Conservation (phyloP, 164 flowering plant species). For the Cinnamomum chago region DNA sequence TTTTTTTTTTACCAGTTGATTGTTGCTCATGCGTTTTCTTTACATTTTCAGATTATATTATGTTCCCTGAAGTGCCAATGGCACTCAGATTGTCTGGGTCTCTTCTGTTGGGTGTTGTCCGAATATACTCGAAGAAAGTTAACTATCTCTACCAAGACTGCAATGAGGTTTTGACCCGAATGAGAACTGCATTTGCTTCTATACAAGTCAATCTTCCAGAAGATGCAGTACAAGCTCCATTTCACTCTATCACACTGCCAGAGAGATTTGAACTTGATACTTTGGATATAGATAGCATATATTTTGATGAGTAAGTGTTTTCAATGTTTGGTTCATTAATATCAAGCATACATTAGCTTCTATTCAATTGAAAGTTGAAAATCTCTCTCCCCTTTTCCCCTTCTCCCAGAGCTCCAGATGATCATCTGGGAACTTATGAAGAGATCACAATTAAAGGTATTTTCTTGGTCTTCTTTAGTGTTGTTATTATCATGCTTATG, state of each 20-base stretch:
- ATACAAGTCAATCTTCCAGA: slow-evolving; percentile 54
- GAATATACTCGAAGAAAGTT: slow-evolving; percentile 88
- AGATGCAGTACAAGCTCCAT: slow-evolving; percentile 58
- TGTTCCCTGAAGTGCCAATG: slow-evolving; percentile 80
- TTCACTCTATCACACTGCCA: slow-evolving; percentile 71
- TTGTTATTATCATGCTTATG: not conserved
- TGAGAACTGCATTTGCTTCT: slow-evolving; percentile 41
- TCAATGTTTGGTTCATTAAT: not conserved
- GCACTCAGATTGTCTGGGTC: slow-evolving; percentile 82
- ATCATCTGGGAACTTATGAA: slow-evolving; percentile 51
- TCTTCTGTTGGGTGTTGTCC: slow-evolving; percentile 84
- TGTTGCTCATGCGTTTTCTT: not conserved
- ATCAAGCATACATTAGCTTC: not conserved
- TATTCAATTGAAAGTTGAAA: not conserved
- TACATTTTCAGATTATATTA: slow-evolving; percentile 46
- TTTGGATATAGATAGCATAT: slow-evolving; percentile 35
- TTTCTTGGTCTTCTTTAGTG: not conserved
- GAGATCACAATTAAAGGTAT: slow-evolving; percentile 81
- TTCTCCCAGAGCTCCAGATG: slow-evolving; percentile 42
- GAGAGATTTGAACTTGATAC: slow-evolving; percentile 67
- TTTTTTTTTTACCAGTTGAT: not conserved
- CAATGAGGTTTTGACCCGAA: slow-evolving; percentile 25
- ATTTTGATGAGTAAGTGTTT: slow-evolving; percentile 31
- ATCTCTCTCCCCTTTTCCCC: not conserved
- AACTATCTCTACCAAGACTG: slow-evolving; percentile 73